These are phyloP conservation scores for Sorghum bicolor DNA, from an alignment of 176 grass and related monocot species.

Conservation along the genomic window DNA sequence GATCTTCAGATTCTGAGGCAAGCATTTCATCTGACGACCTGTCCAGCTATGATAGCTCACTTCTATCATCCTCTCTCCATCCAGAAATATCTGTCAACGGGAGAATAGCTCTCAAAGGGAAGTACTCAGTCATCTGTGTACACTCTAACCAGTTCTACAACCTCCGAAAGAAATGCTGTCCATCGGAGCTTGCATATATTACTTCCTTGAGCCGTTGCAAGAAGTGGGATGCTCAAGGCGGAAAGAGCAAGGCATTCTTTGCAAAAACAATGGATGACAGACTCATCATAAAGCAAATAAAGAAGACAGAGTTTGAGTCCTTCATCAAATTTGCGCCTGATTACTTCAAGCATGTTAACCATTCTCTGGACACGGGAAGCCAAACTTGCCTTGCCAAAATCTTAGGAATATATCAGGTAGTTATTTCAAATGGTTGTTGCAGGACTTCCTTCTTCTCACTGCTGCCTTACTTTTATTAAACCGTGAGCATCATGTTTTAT, in stretches of 20 bases:
- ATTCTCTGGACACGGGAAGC: slow-evolving; percentile 54
- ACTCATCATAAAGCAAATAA: slow-evolving; percentile 76
- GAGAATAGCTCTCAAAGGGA: slow-evolving; percentile 37
- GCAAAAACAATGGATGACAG: slow-evolving; percentile 66
- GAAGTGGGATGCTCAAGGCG: slow-evolving; percentile 68
- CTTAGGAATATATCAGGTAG: slow-evolving; percentile 72
- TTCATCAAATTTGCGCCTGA: slow-evolving; percentile 66
- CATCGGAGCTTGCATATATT: slow-evolving; percentile 54
- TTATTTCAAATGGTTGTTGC: neutral
- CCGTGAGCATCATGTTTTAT: neutral
- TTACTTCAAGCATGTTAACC: slow-evolving; percentile 64
- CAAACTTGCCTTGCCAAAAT: slow-evolving; percentile 73
- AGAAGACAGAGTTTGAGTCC: slow-evolving; percentile 65
- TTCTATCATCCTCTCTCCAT: slow-evolving; percentile 39
- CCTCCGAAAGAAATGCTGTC: slow-evolving; percentile 64
- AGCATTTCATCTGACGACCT: slow-evolving; percentile 26
- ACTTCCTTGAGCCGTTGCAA: slow-evolving; percentile 60
- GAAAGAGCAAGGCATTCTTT: slow-evolving; percentile 68
- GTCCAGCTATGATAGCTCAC: slow-evolving; percentile 46
- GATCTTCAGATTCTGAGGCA: slow-evolving; percentile 49
- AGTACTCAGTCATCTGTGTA: slow-evolving; percentile 54
- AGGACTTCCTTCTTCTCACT: neutral
- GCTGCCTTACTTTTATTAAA: neutral
- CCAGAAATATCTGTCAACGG: slow-evolving; percentile 47
- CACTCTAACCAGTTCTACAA: slow-evolving; percentile 57